A percentile compares a stretch with the other conserved stretches of the same genome.
Conservation (phyloP, 306 rosid genomes). For the Cucurbita ficifolia region DNA sequence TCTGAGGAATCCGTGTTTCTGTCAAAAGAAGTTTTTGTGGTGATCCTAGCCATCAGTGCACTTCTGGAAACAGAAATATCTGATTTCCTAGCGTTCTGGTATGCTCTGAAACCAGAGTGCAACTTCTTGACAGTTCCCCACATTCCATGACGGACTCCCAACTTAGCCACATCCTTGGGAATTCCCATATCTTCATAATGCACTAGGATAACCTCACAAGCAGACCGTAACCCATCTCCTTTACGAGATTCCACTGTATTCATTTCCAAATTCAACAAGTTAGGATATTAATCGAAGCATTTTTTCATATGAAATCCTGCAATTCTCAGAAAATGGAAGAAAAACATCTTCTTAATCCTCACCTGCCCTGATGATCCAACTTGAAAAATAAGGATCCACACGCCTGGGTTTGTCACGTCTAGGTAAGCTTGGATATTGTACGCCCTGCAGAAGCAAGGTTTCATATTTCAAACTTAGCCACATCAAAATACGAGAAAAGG, state of each 20-base stretch:
- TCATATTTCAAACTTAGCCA: conserved; percentile 10
- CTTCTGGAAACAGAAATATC: conserved; percentile 47
- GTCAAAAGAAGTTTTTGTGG: conserved; percentile 41
- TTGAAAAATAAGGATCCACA: conserved; percentile 72
- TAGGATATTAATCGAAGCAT: not conserved
- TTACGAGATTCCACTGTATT: conserved; percentile 80
- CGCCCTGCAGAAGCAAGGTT: conserved; percentile 48
- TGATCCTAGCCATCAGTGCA: conserved; percentile 62
- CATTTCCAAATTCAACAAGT: conserved; percentile 17
- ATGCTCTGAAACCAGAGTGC: conserved; percentile 87
- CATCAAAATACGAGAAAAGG: not conserved
- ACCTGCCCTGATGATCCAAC: conserved; percentile 94
- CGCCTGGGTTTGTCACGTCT: conserved; percentile 94
- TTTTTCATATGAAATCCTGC: not conserved
- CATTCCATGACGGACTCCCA: conserved; percentile 98
- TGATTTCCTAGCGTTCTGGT: conserved; percentile 71
- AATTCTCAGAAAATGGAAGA: not conserved
- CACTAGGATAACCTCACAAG: conserved; percentile 82
- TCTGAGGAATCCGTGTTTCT: conserved; percentile 32
- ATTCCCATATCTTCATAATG: conserved; percentile 99
- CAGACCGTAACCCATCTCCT: conserved; percentile 77
- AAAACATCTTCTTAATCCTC: conserved; percentile 11
- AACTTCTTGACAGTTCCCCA: conserved; percentile 95
- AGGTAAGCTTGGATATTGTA: conserved; percentile 68
- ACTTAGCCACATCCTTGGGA: conserved; percentile 94